Conservation (phyloP, 2,329 filamentous ascomycete species). For the Aspergillus felis region DNA sequence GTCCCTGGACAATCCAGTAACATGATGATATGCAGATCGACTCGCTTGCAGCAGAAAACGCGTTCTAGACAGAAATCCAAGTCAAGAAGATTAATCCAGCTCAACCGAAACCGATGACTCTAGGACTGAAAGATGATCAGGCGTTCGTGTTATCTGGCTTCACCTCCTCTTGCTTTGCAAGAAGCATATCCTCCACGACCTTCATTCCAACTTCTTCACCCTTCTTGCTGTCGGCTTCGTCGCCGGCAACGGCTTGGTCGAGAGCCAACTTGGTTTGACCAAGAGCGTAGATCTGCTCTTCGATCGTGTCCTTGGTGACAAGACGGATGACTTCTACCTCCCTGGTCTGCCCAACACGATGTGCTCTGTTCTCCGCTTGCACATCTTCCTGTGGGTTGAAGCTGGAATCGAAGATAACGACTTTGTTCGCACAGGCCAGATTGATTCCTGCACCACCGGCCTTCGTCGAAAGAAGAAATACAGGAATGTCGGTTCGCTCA, state of each 20-base stretch:
- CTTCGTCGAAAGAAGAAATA: constrained; percentile 89
- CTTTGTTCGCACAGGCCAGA: constrained; percentile 90
- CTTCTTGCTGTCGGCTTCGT: constrained; percentile 50
- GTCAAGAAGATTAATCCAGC: neutral
- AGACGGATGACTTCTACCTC: constrained; percentile 88
- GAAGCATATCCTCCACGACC: constrained; percentile 48
- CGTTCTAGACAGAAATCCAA: neutral
- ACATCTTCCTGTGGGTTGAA: constrained; percentile 98
- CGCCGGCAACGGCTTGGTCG: constrained; percentile 68
- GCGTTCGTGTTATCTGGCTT: neutral
- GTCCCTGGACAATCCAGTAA: neutral
- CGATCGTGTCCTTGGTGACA: constrained; percentile 76
- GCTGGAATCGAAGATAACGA: constrained; percentile 94
- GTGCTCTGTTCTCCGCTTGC: constrained; percentile 96
- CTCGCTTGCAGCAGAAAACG: neutral
- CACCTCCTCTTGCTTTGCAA: constrained; percentile 31
- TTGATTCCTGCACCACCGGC: constrained; percentile 98
- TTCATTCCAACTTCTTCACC: constrained; percentile 48
- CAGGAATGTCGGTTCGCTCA: constrained; percentile 68
- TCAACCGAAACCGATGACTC: neutral
- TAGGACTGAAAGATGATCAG: neutral
- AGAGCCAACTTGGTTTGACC: constrained; percentile 91
- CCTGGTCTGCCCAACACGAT: constrained; percentile 85
- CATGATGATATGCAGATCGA: neutral
- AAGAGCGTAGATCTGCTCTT: constrained; percentile 87